These are phyloP conservation scores for Durio zibethinus DNA, from an alignment of 345 rosid species.

Conservation along the genomic window DNA sequence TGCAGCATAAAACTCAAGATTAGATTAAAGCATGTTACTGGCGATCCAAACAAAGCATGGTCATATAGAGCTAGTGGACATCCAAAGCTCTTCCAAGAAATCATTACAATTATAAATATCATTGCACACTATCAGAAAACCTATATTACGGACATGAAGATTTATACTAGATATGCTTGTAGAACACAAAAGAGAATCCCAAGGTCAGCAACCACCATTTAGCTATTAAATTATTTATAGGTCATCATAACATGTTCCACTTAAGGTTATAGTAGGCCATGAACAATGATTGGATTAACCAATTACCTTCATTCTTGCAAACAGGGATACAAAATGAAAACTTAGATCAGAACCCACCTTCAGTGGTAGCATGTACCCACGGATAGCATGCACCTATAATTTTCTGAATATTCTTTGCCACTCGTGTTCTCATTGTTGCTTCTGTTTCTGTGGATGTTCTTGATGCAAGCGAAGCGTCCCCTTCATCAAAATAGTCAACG, in stretches of 20 bases:
- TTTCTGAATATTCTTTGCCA: conserved; percentile 65
- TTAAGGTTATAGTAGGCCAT: not conserved
- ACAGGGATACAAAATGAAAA: conserved; percentile 1
- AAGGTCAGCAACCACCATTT: not conserved
- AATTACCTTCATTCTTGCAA: not conserved
- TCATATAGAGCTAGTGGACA: not conserved
- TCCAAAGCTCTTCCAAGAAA: conserved; percentile 16
- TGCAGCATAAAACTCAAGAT: conserved; percentile 40
- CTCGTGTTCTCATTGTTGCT: conserved; percentile 50
- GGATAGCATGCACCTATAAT: conserved; percentile 80
- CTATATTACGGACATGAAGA: not conserved
- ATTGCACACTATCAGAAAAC: conserved; percentile 1
- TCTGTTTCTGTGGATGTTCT: conserved; percentile 41
- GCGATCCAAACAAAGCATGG: not conserved
- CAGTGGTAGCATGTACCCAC: conserved; percentile 88
- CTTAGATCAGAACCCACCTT: conserved; percentile 52
- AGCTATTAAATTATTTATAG: not conserved
- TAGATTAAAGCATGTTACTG: conserved; percentile 19
- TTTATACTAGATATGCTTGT: not conserved
- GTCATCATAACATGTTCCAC: not conserved
- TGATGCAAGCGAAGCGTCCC: conserved; percentile 44
- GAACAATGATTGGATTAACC: conserved; percentile 8
- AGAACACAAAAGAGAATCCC: not conserved
- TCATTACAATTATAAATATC: not conserved
- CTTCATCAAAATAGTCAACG: conserved; percentile 43